These are phyloP conservation scores for Rutstroemia sp. DNA, from an alignment of 2,329 filamentous ascomycete species.

Conservation along the genomic window DNA sequence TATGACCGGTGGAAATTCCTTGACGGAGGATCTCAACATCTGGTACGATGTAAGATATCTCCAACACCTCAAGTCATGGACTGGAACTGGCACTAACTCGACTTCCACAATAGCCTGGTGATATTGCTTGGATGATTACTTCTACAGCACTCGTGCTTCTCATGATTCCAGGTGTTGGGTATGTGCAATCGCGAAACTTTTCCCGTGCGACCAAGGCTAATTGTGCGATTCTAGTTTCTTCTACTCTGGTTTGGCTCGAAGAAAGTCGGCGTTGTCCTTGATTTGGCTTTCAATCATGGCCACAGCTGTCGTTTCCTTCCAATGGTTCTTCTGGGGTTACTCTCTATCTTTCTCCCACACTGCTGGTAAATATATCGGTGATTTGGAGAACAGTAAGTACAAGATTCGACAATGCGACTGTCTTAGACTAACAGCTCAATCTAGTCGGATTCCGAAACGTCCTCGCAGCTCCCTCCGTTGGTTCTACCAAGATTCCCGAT, in stretches of 20 bases:
- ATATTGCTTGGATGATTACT: constrained; percentile 79
- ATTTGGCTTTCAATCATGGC: constrained; percentile 91
- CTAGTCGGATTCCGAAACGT: constrained; percentile 65
- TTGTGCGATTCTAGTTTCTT: constrained; percentile 51
- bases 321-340: constrained; percentile 63
- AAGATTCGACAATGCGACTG: too few relatives aligned
- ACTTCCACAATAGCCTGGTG: constrained; percentile 51
- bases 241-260: constrained; percentile 81
- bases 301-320: constrained; percentile 74
- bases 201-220: constrained; percentile 18
- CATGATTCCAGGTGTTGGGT: constrained; percentile 87
- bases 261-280: constrained; percentile 82
- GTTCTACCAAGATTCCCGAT: constrained; percentile 67
- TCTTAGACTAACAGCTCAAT: not conserved
- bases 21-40: constrained; percentile 65
- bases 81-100: too few relatives aligned
- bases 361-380: constrained; percentile 57
- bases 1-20: constrained; percentile 53
- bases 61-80: not conserved
- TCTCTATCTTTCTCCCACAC: constrained; percentile 48
- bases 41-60: constrained; percentile 61
- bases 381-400: constrained; percentile 56
- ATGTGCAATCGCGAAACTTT: constrained; percentile 27
- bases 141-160: constrained; percentile 77
- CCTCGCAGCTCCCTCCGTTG: constrained; percentile 67